These are phyloP conservation scores for Erodium moschatum DNA, from an alignment of 441 rosid species.

Conservation along the genomic window DNA sequence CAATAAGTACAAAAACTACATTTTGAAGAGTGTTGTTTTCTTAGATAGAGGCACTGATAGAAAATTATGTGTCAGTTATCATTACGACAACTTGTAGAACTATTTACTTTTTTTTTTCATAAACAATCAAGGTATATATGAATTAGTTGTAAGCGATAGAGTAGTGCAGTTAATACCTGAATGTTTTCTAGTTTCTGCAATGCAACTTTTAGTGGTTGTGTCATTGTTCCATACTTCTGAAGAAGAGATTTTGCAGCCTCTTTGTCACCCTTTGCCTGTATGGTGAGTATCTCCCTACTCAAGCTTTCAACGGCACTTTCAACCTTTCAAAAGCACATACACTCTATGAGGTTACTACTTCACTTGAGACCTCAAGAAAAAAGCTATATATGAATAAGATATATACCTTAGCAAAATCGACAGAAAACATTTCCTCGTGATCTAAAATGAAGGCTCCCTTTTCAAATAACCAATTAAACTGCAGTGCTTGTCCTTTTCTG, in stretches of 20 bases:
- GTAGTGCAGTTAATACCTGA: conserved; percentile 36
- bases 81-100: too few species aligned
- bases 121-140: conserved; percentile 5
- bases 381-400: conserved; percentile 11
- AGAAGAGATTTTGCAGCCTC: conserved; percentile 57
- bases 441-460: conserved; percentile 65
- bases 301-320: conserved; percentile 76
- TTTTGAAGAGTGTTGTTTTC: too few species aligned
- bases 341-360: conserved; percentile 14
- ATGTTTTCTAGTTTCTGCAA: conserved; percentile 50
- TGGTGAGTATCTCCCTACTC: conserved; percentile 71
- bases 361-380: conserved; percentile 7
- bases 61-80: too few species aligned
- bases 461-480: conserved; percentile 84
- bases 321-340: conserved; percentile 36
- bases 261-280: conserved; percentile 86
- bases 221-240: conserved; percentile 51
- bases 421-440: conserved; percentile 59
- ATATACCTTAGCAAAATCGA: conserved; percentile 78
- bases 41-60: too few species aligned
- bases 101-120: background rate
- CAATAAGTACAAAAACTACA: too few species aligned
- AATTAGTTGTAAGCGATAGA: conserved; percentile 10
- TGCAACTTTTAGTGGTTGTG: conserved; percentile 52
- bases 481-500: conserved; percentile 90